A percentile compares a stretch with the other conserved stretches of the same genome.
phyloP scores from a whole-genome alignment of 192 early-diverging fungal genomes.

The Coemansia asiatica region DNA sequence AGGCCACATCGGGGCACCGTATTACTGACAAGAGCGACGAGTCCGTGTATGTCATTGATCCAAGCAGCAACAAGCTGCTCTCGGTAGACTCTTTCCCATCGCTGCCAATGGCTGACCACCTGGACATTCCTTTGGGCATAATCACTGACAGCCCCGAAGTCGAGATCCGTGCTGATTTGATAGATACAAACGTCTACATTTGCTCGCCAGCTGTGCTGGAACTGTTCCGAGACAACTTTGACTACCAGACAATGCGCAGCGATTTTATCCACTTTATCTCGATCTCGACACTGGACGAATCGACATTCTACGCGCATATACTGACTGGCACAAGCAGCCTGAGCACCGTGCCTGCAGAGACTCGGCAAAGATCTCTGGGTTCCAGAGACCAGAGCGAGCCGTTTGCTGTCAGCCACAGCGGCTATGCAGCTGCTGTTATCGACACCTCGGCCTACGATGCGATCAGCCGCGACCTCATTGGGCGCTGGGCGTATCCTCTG shows the following conservation, averaged over 20 bases:
- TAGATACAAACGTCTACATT: constrained; percentile 91
- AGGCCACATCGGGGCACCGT: constrained; percentile 63
- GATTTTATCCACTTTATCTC: constrained; percentile 92
- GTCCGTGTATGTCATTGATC: constrained; percentile 83
- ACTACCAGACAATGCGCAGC: constrained; percentile 86
- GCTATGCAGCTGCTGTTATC: constrained; percentile 64
- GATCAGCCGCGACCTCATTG: constrained; percentile 77
- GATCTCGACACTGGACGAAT: constrained; percentile 80
- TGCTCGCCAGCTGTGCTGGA: constrained; percentile 90
- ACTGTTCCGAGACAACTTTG: constrained; percentile 96
- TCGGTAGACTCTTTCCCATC: constrained; percentile 68
- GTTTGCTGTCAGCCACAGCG: constrained; percentile 22
- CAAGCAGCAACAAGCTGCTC: constrained; percentile 72
- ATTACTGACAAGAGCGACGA: constrained; percentile 63
- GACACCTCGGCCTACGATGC: constrained; percentile 68
- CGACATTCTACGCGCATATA: constrained; percentile 82
- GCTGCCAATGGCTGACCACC: constrained; percentile 38
- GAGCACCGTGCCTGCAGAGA: constrained; percentile 33
- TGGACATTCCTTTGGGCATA: constrained; percentile 50
- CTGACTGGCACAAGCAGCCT: constrained; percentile 62
- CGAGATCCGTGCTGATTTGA: constrained; percentile 84
- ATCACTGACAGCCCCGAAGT: constrained; percentile 60
- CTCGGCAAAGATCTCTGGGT: not conserved
- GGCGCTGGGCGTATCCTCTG: constrained; percentile 92
- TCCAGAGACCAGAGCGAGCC: not conserved